These are phyloP conservation scores for Aspergillus caelatus DNA, from an alignment of 2,329 filamentous ascomycete genomes.

Conservation along the genomic window DNA sequence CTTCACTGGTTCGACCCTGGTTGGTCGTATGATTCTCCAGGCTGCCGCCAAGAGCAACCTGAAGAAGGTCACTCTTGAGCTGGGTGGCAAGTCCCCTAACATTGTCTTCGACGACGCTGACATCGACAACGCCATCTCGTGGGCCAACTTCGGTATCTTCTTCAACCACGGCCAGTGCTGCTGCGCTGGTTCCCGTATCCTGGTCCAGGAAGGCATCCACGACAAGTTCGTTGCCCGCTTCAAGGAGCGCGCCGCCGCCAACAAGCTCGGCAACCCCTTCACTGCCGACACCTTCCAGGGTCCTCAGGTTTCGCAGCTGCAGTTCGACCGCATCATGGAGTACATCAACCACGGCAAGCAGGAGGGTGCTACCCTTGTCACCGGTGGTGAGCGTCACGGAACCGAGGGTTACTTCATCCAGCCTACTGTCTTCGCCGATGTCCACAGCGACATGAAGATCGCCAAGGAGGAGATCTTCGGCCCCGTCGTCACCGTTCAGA, in stretches of 20 bases:
- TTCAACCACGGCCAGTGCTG: constrained; percentile 33
- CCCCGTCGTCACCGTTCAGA: constrained; percentile 72
- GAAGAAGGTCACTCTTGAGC: constrained; percentile 64
- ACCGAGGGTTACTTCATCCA: constrained; percentile 84
- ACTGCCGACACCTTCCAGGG: constrained; percentile 78
- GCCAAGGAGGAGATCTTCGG: constrained; percentile 81
- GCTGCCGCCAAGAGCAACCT: constrained; percentile 64
- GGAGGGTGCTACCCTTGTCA: constrained; percentile 65
- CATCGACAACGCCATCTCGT: constrained; percentile 30
- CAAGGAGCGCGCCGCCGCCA: constrained; percentile 72
- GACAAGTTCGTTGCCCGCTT: constrained; percentile 68
- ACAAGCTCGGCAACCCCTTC: constrained; percentile 82
- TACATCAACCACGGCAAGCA: constrained; percentile 67
- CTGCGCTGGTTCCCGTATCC: constrained; percentile 28
- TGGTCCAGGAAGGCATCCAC: constrained; percentile 30
- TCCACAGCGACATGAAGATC: constrained; percentile 69
- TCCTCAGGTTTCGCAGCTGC: constrained; percentile 77
- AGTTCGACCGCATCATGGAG: constrained; percentile 83
- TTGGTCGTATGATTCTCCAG: constrained; percentile 64
- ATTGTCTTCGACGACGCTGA: constrained; percentile 31
- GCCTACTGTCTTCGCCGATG: constrained; percentile 79
- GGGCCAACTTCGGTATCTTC: constrained; percentile 32
- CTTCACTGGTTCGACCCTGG: constrained; percentile 64
- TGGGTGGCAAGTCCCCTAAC: constrained; percentile 32
- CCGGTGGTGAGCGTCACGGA: constrained; percentile 70